Base-by-base conservation (phyloP, 2,329 filamentous ascomycete genomes). In the Fusarium keratoplasticum region DNA sequence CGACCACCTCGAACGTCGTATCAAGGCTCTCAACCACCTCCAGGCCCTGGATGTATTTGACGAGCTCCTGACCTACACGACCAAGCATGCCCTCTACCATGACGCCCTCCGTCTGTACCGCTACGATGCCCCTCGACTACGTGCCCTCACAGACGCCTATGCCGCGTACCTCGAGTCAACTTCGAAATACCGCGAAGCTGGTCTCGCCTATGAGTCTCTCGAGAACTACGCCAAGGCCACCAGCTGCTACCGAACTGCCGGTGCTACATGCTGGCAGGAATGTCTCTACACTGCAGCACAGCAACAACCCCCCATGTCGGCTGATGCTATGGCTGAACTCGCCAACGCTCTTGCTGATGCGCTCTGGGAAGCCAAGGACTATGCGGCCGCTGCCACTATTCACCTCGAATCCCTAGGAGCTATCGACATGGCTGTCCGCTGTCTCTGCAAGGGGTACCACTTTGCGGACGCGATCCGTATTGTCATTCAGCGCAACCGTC, bases 381-480 rank as follows among this genome's bases (percentile, higher is more conserved):
- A 94, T 83, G 85, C 89, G 47, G 88, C 93, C 2, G 95, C 96
- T 0, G 94, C 95, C 1, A 91, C 89, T 1, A 93, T 99, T 72
- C 89, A 97, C 73, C 86, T 93, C 7, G 95, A 98, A 65, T 94
- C 98, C 81, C 91, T 98, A 36, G 83, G 87, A 66, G 93, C 96
- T 47, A 84, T 95, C 65, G 88, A 92, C 50, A 86, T 86, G 4
- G 94, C 95, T 16, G 89, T 94, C 58, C 89, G 88, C n/a, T 90
- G 92, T 36, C 90, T 97, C 61, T 98, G 96, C 87, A 94, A 93
- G 80, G 96, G 93, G 59, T 95, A 95, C 78, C 90, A 91, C 77
- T 99, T 98, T 81, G 90, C 93, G 58, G 94, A 98, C 77, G 96
- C 96, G n/a, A 91, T 95, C 76, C 94, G 95, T 36, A 86, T 97